Evolutionary conservation across 768 basidiomycete species (phyloP), one percentile per base, ranked within the genome.

Genomic region (Pholiota molesta): DNA sequence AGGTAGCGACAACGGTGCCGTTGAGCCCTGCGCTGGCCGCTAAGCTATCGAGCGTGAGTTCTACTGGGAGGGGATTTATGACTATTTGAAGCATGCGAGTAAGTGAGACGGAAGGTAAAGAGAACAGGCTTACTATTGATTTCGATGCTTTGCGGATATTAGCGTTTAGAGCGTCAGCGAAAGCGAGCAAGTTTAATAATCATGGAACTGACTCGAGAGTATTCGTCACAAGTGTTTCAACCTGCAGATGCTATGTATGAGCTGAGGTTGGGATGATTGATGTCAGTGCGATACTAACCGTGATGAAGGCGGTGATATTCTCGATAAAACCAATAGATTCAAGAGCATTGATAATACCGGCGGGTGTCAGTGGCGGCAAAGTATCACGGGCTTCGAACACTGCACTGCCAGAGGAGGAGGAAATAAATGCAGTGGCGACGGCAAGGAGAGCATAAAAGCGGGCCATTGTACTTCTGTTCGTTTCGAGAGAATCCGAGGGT

Each of bases 301-400:
- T 77, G 61, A 81, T 74, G 45, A 72, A 70, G 7, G 72, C 76
- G 60, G 77, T 75, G 61, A 82, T 76, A 51, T 74, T 58, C 5
- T 55, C 29, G 57, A 51, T 16, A 26, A 61, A 29, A 58, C 42
- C 16, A 28, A 23, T 7, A 21, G 21, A 53, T 44, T 21, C 71
- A 14, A 49, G 4, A 26, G 23, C 3, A 14, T 10, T 14, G 47
- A 49, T 21, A 26, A 49, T 49, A 13, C 19, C n/a, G 8, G 47
- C 10, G 11, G 13, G 35, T 37, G 35, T 37, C 9, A 37, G 35
- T 9, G 35, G 35, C 11, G 35, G 35, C 35, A 14, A 37, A 37
- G 11, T 37, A 37, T 37, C 35, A n/a, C 42, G 42, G 13, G 7
- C 8, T 44, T 44, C 42, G 7, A 44, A 1, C 1, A 10, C 19